Evolutionary conservation across 306 rosid genomes (phyloP), one percentile per base, ranked within the genome.

Genomic region (Vigna trinervia): DNA sequence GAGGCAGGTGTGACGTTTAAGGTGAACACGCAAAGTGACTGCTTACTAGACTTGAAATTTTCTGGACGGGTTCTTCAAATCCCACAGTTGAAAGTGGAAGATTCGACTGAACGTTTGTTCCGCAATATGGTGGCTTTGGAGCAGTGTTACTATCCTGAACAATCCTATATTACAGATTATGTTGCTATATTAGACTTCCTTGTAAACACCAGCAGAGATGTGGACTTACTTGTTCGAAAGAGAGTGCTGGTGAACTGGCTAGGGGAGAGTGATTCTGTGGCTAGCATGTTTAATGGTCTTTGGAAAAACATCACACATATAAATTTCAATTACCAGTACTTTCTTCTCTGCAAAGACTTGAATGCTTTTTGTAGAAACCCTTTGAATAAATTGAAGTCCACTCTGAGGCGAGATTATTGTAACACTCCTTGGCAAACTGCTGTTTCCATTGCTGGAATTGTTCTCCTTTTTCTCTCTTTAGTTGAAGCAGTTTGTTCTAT

Each of bases 81-180:
- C 4, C 88, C 85, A 0, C 26, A 62, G 19, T 28, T 85, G 26
- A 62, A 1, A 45, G 67, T 85, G 20, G 81, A 78, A 34, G 83
- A 78, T 38, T 20, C 62, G 41, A 85, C 88, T 0, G 83, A 81
- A 8, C 1, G 53, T 26, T 43, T 81, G 75, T 74, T 78, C 54
- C 79, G 69, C 2, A 85, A 85, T 43, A 34, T 84, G 53, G 57
- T 84, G 20, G 85, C 88, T 17, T 54, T 85, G 46, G 83, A 81
- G 85, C 84, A 69, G 50, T 85, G 85, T 41, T 79, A 69, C 32
- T 78, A 78, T 22, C 81, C 81, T 58, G 0, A 4, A 0, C 47
- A 74, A 0, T 43, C 80, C 9, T 85, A 78, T 47, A 4, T 81
- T 64, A 78, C 61, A 0, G 81, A 85, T 57, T 78, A 81, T 70